These are phyloP conservation scores for Termitomyces bulborhizus DNA, from an alignment of 768 basidiomycete species.

Conservation along the genomic window DNA sequence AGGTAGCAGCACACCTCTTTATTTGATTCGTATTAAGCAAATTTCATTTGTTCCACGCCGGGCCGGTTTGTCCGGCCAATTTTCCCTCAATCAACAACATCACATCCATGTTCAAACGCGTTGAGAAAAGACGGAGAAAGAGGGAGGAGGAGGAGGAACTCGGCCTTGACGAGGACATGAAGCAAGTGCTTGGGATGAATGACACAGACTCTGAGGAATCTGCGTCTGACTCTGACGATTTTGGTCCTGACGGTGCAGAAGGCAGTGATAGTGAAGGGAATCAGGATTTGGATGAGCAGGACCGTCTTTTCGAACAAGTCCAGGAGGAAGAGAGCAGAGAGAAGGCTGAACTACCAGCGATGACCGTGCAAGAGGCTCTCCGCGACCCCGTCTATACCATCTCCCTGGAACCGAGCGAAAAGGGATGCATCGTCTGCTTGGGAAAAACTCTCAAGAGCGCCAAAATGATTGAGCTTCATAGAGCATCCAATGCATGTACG, in stretches of 20 bases:
- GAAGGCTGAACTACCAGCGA: conserved; percentile 31
- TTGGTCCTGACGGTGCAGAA: conserved; percentile 23
- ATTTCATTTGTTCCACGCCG: conserved; percentile 9
- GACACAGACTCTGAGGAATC: conserved; percentile 78
- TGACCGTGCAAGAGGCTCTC: conserved; percentile 56
- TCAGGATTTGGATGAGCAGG: conserved; percentile 12
- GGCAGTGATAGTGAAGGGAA: conserved; percentile 21
- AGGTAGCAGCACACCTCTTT: not conserved
- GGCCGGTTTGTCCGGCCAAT: conserved; percentile 12
- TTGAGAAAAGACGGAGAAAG: conserved; percentile 59
- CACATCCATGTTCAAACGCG: conserved; percentile 67
- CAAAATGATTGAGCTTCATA: conserved; percentile 53
- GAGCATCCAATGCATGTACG: conserved; percentile 55
- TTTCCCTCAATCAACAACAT: not conserved
- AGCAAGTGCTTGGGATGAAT: conserved; percentile 53
- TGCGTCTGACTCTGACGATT: conserved; percentile 42
- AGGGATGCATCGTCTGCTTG: conserved; percentile 64
- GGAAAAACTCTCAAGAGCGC: conserved; percentile 62
- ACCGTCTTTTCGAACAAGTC: conserved; percentile 11
- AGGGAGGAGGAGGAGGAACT: conserved; percentile 59
- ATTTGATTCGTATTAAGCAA: not conserved
- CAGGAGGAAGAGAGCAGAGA: conserved; percentile 22
- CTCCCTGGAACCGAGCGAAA: conserved; percentile 46
- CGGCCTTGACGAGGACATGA: conserved; percentile 48
- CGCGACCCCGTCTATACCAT: conserved; percentile 58